phyloP scores from a whole-genome alignment of 768 basidiomycete species.

The Lactarius indigo region DNA sequence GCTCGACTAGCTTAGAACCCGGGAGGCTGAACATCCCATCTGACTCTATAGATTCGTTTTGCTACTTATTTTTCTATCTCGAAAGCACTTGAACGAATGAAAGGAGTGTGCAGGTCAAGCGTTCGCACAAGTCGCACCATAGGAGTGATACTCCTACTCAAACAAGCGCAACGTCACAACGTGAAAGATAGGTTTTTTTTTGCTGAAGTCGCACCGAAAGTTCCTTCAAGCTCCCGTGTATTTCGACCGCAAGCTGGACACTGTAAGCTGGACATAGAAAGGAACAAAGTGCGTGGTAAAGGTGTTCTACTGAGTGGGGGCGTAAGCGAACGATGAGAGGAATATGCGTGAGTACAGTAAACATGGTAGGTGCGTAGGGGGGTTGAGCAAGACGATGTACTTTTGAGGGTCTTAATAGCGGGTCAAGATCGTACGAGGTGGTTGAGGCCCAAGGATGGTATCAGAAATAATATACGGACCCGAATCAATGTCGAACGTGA shows the following conservation, averaged over 20 bases:
- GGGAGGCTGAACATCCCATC: too few species aligned
- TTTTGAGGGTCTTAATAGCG: slow-evolving; percentile 25
- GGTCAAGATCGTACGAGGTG: slow-evolving; percentile 9
- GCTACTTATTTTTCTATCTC: too few species aligned
- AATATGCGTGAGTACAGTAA: slow-evolving; percentile 23
- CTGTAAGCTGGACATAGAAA: neutral
- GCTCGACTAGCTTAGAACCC: too few species aligned
- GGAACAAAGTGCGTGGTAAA: neutral
- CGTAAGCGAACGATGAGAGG: neutral
- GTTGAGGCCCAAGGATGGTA: slow-evolving; percentile 7
- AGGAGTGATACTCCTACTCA: too few species aligned
- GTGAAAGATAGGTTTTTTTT: too few species aligned
- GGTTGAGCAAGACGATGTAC: slow-evolving; percentile 17
- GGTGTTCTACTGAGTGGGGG: slow-evolving; percentile 26
- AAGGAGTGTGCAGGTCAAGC: too few species aligned
- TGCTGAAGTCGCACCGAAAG: neutral
- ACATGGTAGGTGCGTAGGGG: slow-evolving; percentile 17
- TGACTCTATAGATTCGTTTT: too few species aligned
- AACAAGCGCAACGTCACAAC: too few species aligned
- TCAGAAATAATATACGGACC: slow-evolving; percentile 42
- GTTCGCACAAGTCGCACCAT: too few species aligned
- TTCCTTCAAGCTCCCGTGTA: slow-evolving; percentile 3
- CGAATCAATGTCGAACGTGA: slow-evolving; percentile 95
- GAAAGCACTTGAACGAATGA: too few species aligned
- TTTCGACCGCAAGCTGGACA: slow-evolving; percentile 10